Percentiles rank a stretch among this genome's conserved stretches.
phyloP scores from a whole-genome alignment of 2,329 filamentous ascomycete species.

The Ophiostoma australiae region DNA sequence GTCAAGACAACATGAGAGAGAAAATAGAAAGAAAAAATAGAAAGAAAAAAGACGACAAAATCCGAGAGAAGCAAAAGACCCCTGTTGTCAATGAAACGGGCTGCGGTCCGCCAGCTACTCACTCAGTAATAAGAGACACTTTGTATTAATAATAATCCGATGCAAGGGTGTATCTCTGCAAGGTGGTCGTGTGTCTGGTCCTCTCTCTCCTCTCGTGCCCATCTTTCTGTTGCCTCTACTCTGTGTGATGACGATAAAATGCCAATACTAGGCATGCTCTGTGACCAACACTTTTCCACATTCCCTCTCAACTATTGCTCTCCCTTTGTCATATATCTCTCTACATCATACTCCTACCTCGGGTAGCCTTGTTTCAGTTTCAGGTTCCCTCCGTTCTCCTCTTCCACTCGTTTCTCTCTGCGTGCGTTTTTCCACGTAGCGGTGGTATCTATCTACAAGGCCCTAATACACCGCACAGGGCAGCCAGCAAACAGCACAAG shows the following conservation, averaged over 20 bases:
- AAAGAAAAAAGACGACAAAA: background rate
- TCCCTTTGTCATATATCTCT: too few species aligned
- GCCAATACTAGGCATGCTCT: background rate
- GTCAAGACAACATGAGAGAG: background rate
- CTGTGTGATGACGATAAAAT: background rate
- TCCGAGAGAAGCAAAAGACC: background rate
- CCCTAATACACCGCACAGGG: too few species aligned
- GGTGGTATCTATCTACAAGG: background rate
- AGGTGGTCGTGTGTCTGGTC: background rate
- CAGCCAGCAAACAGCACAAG: too few species aligned
- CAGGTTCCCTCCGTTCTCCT: background rate
- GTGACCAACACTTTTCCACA: background rate
- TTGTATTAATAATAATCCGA: background rate
- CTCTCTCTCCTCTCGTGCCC: background rate
- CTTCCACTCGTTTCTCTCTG: background rate
- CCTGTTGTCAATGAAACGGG: constrained; percentile 6
- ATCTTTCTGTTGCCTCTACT: background rate
- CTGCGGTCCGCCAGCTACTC: background rate
- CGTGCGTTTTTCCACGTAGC: background rate
- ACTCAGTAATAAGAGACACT: background rate
- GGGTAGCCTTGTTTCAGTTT: background rate
- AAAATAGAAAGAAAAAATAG: background rate
- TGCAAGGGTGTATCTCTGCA: background rate
- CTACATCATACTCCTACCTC: background rate
- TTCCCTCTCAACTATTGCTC: background rate